Evolutionary conservation across 2,329 filamentous ascomycete genomes (phyloP).

Genomic region (Coniochaeta pulveracea): DNA sequence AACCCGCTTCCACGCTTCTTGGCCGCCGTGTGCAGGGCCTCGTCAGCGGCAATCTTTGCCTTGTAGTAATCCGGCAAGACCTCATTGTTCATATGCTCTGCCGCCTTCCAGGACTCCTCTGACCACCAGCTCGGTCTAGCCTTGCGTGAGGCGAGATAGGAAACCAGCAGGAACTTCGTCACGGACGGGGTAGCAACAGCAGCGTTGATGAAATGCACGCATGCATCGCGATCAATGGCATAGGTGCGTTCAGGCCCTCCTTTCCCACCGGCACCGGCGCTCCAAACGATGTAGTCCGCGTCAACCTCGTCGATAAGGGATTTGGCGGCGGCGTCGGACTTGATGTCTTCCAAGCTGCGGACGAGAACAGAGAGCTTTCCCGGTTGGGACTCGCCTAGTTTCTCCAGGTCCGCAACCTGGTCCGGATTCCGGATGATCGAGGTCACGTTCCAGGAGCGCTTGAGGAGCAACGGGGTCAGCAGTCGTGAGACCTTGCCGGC

Average conservation of each 20-base stretch:
- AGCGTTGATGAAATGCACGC: conserved; percentile 49
- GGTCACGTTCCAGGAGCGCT: conserved; percentile 65
- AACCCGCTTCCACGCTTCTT: conserved; percentile 27
- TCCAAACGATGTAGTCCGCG: conserved; percentile 58
- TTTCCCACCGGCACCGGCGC: conserved; percentile 54
- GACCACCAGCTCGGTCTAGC: conserved; percentile 43
- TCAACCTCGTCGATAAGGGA: conserved; percentile 48
- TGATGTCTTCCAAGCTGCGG: conserved; percentile 60
- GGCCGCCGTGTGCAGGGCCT: conserved; percentile 38
- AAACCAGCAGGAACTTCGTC: conserved; percentile 53
- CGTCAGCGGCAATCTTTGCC: conserved; percentile 50
- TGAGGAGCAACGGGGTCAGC: conserved; percentile 65
- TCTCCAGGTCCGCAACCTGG: conserved; percentile 53
- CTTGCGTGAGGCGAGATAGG: conserved; percentile 45
- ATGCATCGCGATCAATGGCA: conserved; percentile 52
- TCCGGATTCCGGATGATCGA: conserved; percentile 65
- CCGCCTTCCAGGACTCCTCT: conserved; percentile 31
- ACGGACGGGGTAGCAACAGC: conserved; percentile 40
- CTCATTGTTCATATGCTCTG: conserved; percentile 26
- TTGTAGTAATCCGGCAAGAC: conserved; percentile 42
- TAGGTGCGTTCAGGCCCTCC: conserved; percentile 36
- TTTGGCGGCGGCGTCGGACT: conserved; percentile 48
- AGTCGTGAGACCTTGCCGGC: conserved; percentile 70
- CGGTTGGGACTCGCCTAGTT: conserved; percentile 38
- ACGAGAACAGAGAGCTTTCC: conserved; percentile 60